These are phyloP conservation scores for Pyricularia sp. DNA, from an alignment of 2,329 filamentous ascomycete genomes.

Conservation along the genomic window DNA sequence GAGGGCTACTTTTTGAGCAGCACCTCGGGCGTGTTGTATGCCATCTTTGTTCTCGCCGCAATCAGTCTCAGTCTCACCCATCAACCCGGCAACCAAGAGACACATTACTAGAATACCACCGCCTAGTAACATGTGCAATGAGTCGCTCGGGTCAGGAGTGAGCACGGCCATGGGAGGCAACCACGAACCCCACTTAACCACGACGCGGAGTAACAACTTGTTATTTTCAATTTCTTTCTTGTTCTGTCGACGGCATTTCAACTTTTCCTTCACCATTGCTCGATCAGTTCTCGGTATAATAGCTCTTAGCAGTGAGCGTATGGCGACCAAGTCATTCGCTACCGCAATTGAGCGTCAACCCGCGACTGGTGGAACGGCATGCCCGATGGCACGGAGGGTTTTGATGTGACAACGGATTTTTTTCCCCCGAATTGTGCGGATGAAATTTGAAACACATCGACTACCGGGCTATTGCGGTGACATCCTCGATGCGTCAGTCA, in stretches of 20 bases:
- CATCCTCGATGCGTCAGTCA: neutral
- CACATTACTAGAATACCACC: neutral
- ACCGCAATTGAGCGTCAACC: neutral
- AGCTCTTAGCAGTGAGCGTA: neutral
- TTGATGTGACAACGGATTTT: neutral
- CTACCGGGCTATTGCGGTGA: neutral
- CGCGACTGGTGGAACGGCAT: constrained; percentile 16
- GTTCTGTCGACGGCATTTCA: constrained; percentile 7
- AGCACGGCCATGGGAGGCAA: neutral
- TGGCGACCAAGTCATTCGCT: neutral
- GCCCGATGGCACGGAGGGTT: constrained; percentile 12
- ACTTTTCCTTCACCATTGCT: constrained; percentile 19
- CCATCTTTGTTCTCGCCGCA: constrained; percentile 1
- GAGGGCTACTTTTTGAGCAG: neutral
- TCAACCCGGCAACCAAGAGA: neutral
- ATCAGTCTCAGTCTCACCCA: neutral
- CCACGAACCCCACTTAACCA: constrained; percentile 3
- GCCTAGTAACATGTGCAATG: neutral
- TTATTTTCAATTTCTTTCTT: constrained; percentile 14
- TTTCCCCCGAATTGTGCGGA: neutral
- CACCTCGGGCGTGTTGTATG: neutral
- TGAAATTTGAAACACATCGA: neutral
- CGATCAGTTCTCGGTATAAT: constrained; percentile 20
- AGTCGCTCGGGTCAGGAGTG: neutral
- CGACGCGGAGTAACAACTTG: constrained; percentile 6